Conservation (phyloP, 257 asterid species). For the Penstemon barbatus region DNA sequence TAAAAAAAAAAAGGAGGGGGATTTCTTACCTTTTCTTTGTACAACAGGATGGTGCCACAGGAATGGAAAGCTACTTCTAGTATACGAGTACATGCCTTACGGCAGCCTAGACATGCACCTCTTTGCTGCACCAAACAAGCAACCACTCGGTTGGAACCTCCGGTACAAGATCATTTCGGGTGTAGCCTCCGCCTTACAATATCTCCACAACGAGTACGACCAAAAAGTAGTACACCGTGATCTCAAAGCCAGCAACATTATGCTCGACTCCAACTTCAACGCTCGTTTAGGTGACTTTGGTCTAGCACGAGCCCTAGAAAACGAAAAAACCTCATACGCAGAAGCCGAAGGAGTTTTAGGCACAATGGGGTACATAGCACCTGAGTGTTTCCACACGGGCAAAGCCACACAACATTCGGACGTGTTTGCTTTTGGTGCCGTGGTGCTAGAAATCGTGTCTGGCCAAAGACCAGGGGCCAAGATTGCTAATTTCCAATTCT, state of each 20-base stretch:
- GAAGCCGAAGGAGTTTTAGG: slow-evolving; percentile 84
- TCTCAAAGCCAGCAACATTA: slow-evolving; percentile 85
- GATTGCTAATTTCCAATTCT: slow-evolving; percentile 47
- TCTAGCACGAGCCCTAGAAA: slow-evolving; percentile 84
- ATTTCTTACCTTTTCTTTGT: slow-evolving; percentile 8
- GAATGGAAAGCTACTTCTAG: slow-evolving; percentile 72
- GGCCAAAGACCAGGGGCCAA: slow-evolving; percentile 71
- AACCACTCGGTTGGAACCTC: slow-evolving; percentile 59
- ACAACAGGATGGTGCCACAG: slow-evolving; percentile 91
- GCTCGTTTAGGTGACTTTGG: slow-evolving; percentile 93
- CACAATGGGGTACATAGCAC: slow-evolving; percentile 90
- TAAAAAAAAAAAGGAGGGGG: neutral
- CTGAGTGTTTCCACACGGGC: slow-evolving; percentile 90
- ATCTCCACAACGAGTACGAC: slow-evolving; percentile 85
- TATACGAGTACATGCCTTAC: slow-evolving; percentile 90
- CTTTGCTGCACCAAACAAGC: slow-evolving; percentile 44
- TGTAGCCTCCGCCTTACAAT: slow-evolving; percentile 82
- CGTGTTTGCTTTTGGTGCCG: slow-evolving; percentile 80
- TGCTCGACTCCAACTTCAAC: slow-evolving; percentile 80
- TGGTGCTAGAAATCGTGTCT: slow-evolving; percentile 67
- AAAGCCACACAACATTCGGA: slow-evolving; percentile 83
- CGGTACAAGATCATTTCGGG: slow-evolving; percentile 67
- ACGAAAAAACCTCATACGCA: slow-evolving; percentile 71
- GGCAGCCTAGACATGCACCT: slow-evolving; percentile 86
- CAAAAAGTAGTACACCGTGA: slow-evolving; percentile 84